phyloP scores from a whole-genome alignment of 2,329 filamentous ascomycete species.

The Cadophora sp. region DNA sequence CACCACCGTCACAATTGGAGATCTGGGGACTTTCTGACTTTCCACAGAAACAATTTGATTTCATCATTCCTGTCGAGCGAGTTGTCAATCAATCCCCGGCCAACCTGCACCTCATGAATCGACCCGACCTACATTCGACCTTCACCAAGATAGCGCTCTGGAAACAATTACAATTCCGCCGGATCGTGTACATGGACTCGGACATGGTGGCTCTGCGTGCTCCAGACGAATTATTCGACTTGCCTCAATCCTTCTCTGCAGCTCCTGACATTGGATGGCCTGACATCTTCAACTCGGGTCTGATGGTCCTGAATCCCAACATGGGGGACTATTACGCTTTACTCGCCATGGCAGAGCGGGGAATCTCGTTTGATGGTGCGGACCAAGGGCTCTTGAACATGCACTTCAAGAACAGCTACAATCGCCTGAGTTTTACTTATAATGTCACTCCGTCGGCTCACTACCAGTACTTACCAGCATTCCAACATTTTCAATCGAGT shows the following conservation, averaged over 20 bases:
- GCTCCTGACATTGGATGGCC: conserved; percentile 98
- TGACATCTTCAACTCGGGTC: conserved; percentile 96
- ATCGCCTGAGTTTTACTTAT: conserved; percentile 92
- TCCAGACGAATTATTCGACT: conserved; percentile 88
- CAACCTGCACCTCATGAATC: conserved; percentile 91
- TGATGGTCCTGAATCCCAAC: conserved; percentile 90
- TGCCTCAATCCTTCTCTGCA: conserved; percentile 66
- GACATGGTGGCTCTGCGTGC: conserved; percentile 91
- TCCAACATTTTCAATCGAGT: conserved; percentile 87
- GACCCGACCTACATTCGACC: conserved; percentile 85
- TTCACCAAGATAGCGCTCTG: conserved; percentile 98
- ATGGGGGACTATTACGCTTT: conserved; percentile 88
- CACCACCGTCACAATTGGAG: not conserved
- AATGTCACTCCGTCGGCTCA: conserved; percentile 96
- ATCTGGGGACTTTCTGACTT: conserved; percentile 26
- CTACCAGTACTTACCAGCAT: conserved; percentile 97
- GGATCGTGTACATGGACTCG: conserved; percentile 93
- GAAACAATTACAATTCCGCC: conserved; percentile 88
- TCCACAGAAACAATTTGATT: conserved; percentile 79
- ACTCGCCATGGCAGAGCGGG: conserved; percentile 80
- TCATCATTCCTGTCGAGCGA: conserved; percentile 82
- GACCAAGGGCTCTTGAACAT: conserved; percentile 96
- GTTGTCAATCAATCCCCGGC: conserved; percentile 78
- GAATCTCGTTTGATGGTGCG: conserved; percentile 94
- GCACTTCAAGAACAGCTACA: conserved; percentile 84